phyloP scores from a whole-genome alignment of 768 basidiomycete genomes.

The Crassisporium funariophilum region DNA sequence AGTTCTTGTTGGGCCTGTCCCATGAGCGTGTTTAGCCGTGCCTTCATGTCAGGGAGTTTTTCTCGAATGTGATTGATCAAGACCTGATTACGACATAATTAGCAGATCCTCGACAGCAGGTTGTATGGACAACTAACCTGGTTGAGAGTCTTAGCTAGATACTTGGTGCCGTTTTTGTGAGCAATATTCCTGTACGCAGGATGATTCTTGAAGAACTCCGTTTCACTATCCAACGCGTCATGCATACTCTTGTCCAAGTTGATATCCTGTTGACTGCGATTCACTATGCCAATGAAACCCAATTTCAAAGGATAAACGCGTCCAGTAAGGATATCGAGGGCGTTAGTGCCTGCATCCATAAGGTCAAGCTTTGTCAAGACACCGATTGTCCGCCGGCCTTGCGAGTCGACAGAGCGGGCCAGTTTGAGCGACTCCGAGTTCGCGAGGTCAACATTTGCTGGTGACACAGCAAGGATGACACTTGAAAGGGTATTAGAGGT shows the following conservation, averaged over 20 bases:
- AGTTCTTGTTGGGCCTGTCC: slow-evolving; percentile 99
- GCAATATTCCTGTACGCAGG: slow-evolving; percentile 93
- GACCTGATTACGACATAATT: slow-evolving; percentile 48
- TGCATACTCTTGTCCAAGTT: slow-evolving; percentile 82
- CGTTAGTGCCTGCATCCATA: slow-evolving; percentile 99
- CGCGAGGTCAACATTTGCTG: slow-evolving; percentile 97
- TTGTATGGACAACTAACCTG: slow-evolving; percentile 54
- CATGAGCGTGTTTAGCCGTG: slow-evolving; percentile 95
- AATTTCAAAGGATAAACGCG: slow-evolving; percentile 97
- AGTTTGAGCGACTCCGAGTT: slow-evolving; percentile 98
- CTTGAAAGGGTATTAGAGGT: slow-evolving; percentile 38
- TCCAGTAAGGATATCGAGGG: slow-evolving; percentile 92
- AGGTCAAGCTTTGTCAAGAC: slow-evolving; percentile 97
- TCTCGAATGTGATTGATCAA: slow-evolving; percentile 97
- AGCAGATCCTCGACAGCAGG: background rate
- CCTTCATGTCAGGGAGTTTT: slow-evolving; percentile 99
- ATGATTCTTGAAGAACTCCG: slow-evolving; percentile 90
- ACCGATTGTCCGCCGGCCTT: slow-evolving; percentile 95
- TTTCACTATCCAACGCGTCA: slow-evolving; percentile 83
- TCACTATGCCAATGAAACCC: slow-evolving; percentile 97
- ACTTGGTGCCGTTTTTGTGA: slow-evolving; percentile 97
- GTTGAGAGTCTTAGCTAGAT: slow-evolving; percentile 90
- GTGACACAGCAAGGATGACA: slow-evolving; percentile 95
- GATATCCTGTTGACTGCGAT: slow-evolving; percentile 97
- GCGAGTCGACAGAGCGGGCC: slow-evolving; percentile 92